These are phyloP conservation scores for Atkinsonella texensis DNA, from an alignment of 2,329 filamentous ascomycete species.

Conservation along the genomic window DNA sequence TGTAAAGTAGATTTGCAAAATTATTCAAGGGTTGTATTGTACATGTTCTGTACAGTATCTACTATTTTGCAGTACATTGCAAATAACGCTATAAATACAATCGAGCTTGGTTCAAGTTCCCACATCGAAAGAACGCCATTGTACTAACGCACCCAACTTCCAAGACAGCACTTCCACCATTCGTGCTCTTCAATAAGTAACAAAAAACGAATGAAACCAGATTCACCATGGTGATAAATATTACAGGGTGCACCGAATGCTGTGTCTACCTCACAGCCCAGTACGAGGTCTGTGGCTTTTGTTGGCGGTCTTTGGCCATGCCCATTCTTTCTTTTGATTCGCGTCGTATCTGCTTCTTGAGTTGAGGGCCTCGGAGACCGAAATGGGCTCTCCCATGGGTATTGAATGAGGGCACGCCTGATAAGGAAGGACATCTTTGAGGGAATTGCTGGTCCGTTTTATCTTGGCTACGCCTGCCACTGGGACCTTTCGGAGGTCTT, in stretches of 20 bases:
- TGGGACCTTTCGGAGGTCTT: constrained; percentile 35
- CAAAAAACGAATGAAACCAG: neutral
- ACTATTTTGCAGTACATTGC: too few species aligned
- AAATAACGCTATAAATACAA: neutral
- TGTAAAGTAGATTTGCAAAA: too few species aligned
- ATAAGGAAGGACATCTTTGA: constrained; percentile 25
- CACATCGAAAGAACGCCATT: neutral
- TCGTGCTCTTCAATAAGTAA: too few species aligned
- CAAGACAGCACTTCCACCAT: too few species aligned
- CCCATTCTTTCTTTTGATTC: constrained; percentile 14
- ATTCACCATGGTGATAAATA: too few species aligned
- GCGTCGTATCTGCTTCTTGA: constrained; percentile 11
- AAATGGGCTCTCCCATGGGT: constrained; percentile 24
- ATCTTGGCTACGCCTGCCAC: constrained; percentile 12
- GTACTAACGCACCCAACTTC: neutral
- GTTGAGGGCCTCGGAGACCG: constrained; percentile 22
- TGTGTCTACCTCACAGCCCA: constrained; percentile 11
- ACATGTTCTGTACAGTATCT: too few species aligned
- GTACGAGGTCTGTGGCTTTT: constrained; percentile 15
- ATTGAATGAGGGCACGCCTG: constrained; percentile 20
- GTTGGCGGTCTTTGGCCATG: constrained; percentile 12
- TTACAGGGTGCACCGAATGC: neutral
- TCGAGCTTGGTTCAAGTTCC: neutral
- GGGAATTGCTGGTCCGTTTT: constrained; percentile 13
- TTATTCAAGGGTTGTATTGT: too few species aligned